Conservation (phyloP, 1,139 yeast genomes). For the Taphrina flavorubra region DNA sequence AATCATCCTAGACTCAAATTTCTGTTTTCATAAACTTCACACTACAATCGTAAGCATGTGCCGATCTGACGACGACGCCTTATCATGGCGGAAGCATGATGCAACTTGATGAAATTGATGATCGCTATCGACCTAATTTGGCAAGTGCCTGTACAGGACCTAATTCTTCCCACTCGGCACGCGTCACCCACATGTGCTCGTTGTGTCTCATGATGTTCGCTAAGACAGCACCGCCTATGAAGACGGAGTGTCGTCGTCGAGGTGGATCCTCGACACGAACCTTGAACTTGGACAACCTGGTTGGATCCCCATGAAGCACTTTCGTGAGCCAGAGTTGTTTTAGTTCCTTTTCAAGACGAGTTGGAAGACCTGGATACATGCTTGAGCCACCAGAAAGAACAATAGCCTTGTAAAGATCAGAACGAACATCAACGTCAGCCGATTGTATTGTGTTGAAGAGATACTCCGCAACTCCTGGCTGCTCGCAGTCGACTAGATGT, state of each 20-base stretch:
- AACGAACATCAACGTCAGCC: slow-evolving; percentile 91
- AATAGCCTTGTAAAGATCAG: slow-evolving; percentile 86
- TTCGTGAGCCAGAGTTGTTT: slow-evolving; percentile 94
- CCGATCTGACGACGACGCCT: no score
- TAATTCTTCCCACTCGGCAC: slow-evolving; percentile 97
- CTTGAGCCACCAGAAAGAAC: slow-evolving; percentile 97
- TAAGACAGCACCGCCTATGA: slow-evolving; percentile 97
- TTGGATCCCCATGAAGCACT: slow-evolving; percentile 84
- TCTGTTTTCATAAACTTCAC: no score
- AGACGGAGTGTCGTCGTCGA: slow-evolving; percentile 98
- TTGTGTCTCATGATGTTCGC: slow-evolving; percentile 98
- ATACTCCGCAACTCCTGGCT: slow-evolving; percentile 93
- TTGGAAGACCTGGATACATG: slow-evolving; percentile 98
- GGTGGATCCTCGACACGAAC: slow-evolving; percentile 99
- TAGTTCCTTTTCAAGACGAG: slow-evolving; percentile 90
- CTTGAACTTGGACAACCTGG: slow-evolving; percentile 86
- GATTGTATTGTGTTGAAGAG: slow-evolving; percentile 89
- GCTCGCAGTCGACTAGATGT: slow-evolving; percentile 93
- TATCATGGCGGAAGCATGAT: no score
- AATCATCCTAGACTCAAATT: no score
- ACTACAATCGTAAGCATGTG: no score
- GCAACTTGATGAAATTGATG: no score
- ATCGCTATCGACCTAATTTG: slow-evolving; percentile 67
- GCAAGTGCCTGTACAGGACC: slow-evolving; percentile 75
- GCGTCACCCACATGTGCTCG: slow-evolving; percentile 94